Percentiles rank a stretch among this genome's conserved stretches.
These are phyloP conservation scores for Purpureocillium lavendulum DNA, from an alignment of 2,329 filamentous ascomycete species.

Conservation along the genomic window DNA sequence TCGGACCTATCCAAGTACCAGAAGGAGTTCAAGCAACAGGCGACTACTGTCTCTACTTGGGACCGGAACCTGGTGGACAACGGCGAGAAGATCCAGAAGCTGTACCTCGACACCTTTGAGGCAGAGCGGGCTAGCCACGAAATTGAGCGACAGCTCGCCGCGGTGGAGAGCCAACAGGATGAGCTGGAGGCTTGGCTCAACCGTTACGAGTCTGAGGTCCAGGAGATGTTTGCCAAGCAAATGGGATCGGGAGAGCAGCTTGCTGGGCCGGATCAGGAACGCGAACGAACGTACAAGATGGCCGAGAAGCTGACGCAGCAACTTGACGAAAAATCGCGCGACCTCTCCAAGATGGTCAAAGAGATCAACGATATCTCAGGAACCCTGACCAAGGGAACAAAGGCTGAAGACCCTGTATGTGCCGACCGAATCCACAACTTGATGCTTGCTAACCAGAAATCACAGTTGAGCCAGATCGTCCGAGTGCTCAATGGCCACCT, in stretches of 20 bases:
- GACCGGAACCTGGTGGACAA: slow-evolving; percentile 90
- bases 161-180: slow-evolving; percentile 86
- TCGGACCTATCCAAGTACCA: slow-evolving; percentile 93
- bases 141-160: slow-evolving; percentile 82
- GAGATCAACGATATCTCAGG: slow-evolving; percentile 94
- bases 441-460: slow-evolving; percentile 14
- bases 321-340: slow-evolving; percentile 87
- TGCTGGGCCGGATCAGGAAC: slow-evolving; percentile 86
- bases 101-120: slow-evolving; percentile 87
- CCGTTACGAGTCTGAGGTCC: slow-evolving; percentile 84
- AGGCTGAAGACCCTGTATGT: slow-evolving; percentile 79
- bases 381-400: slow-evolving; percentile 79
- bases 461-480: slow-evolving; percentile 85
- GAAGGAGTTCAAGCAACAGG: slow-evolving; percentile 90
- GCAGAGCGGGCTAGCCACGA: slow-evolving; percentile 89
- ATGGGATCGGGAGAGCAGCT: slow-evolving; percentile 68
- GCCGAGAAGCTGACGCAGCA: slow-evolving; percentile 89
- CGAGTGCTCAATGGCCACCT: slow-evolving; percentile 91
- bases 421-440: slow-evolving; percentile 12
- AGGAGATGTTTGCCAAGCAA: slow-evolving; percentile 76
- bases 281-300: slow-evolving; percentile 91
- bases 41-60: slow-evolving; percentile 80
- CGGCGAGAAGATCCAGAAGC: slow-evolving; percentile 85
- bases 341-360: slow-evolving; percentile 92
- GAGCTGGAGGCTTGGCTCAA: slow-evolving; percentile 85